Evolutionary conservation across 176 grass and related monocot genomes (phyloP).

Genomic region (Coix lacrymajobi): DNA sequence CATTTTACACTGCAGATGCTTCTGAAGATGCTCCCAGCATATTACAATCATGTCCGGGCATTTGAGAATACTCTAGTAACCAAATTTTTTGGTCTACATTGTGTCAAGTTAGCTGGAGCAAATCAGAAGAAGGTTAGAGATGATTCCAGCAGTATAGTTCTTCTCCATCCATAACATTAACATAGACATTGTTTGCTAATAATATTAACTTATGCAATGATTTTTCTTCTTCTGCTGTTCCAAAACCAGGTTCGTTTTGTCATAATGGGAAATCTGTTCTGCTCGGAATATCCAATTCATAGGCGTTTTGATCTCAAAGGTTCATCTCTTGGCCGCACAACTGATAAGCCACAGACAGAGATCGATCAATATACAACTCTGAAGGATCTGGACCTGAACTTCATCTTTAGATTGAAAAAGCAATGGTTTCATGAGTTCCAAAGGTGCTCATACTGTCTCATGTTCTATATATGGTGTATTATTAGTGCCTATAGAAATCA

Average conservation of each 20-base stretch:
- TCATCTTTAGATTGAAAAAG: constrained; percentile 88
- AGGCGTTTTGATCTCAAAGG: constrained; percentile 99
- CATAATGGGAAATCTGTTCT: constrained; percentile 98
- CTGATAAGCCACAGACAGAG: constrained; percentile 84
- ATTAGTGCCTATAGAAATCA: neutral
- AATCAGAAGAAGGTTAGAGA: constrained; percentile 91
- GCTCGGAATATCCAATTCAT: constrained; percentile 73
- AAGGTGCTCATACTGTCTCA: constrained; percentile 44
- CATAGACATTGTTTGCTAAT: neutral
- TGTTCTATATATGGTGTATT: neutral
- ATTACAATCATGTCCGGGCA: constrained; percentile 84
- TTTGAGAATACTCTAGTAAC: constrained; percentile 92
- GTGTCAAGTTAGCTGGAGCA: constrained; percentile 86
- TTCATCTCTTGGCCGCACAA: constrained; percentile 88
- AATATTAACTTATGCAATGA: constrained; percentile 5
- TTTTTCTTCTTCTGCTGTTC: constrained; percentile 1
- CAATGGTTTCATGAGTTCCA: constrained; percentile 93
- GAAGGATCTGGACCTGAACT: constrained; percentile 98
- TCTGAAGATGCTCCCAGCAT: constrained; percentile 96
- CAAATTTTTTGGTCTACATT: constrained; percentile 94
- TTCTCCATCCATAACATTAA: neutral
- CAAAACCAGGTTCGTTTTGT: constrained; percentile 88
- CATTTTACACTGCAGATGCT: constrained; percentile 58
- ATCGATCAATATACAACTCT: constrained; percentile 94
- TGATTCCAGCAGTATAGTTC: constrained; percentile 14